Percentiles rank a stretch among this genome's conserved stretches.
Conservation (phyloP, 2,329 filamentous ascomycete genomes). For the Microascus cirrosus region DNA sequence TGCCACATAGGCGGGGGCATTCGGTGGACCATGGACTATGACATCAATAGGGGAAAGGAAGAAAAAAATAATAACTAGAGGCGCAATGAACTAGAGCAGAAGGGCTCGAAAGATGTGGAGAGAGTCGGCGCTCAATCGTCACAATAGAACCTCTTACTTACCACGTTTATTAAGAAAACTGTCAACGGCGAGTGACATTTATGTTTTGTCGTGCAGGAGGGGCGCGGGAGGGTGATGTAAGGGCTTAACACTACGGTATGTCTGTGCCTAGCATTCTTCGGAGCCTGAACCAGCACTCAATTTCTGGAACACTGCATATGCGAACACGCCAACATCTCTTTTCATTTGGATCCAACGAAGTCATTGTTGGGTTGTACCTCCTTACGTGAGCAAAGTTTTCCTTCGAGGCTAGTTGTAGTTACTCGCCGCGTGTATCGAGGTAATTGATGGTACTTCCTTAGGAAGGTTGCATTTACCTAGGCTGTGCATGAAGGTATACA, state of each 20-base stretch:
- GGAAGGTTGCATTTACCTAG: neutral
- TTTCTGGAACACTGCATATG: neutral
- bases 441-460: neutral
- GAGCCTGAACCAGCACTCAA: neutral
- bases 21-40: neutral
- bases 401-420: neutral
- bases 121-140: no score
- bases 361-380: neutral
- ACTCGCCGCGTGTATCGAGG: neutral
- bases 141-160: no score
- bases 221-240: neutral
- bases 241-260: neutral
- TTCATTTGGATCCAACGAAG: neutral
- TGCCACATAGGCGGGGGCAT: no score
- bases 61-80: no score
- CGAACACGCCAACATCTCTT: no score
- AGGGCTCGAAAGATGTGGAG: no score
- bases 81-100: no score
- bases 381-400: neutral
- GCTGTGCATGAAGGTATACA: neutral
- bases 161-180: no score
- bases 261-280: neutral
- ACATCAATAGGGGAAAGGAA: neutral
- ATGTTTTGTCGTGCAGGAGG: neutral
- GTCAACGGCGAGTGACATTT: neutral